Evolutionary conservation across 495 filamentous ascomycete genomes (phyloP).

Genomic region (Physcia stellaris): DNA sequence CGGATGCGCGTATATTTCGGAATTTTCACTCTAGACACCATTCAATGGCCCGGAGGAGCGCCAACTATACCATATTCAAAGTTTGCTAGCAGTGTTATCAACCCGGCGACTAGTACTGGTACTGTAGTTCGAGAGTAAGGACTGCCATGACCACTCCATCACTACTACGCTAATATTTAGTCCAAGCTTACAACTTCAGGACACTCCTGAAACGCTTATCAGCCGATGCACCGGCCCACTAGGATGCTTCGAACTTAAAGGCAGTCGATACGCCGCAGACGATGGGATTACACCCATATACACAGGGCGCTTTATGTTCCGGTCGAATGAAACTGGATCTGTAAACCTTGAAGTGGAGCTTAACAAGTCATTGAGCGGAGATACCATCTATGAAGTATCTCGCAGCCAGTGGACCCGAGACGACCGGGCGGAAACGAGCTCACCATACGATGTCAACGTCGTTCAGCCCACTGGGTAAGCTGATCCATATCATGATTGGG

Average conservation of each 20-base stretch:
- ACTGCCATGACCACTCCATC: too few relatives aligned
- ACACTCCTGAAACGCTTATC: neutral
- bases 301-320: slow-evolving; percentile 32
- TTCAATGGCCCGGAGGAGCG: slow-evolving; percentile 22
- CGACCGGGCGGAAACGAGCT: slow-evolving; percentile 7
- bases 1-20: slow-evolving; percentile 47
- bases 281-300: too few relatives aligned
- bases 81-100: slow-evolving; percentile 34
- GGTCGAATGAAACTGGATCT: slow-evolving; percentile 13
- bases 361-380: neutral
- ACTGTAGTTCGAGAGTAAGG: slow-evolving; percentile 27
- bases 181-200: neutral
- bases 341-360: slow-evolving; percentile 25
- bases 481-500: too few relatives aligned
- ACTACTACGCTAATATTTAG: too few relatives aligned
- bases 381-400: slow-evolving; percentile 7
- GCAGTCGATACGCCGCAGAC: too few relatives aligned
- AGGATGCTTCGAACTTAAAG: slow-evolving; percentile 15
- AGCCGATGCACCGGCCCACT: slow-evolving; percentile 9
- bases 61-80: slow-evolving; percentile 30
- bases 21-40: slow-evolving; percentile 32
- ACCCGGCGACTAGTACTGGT: slow-evolving; percentile 24
- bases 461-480: too few relatives aligned
- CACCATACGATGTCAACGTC: too few relatives aligned
- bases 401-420: slow-evolving; percentile 14